Base-by-base conservation (phyloP, 371 early-diverging fungal species). In the Haplosporangium sp. region DNA sequence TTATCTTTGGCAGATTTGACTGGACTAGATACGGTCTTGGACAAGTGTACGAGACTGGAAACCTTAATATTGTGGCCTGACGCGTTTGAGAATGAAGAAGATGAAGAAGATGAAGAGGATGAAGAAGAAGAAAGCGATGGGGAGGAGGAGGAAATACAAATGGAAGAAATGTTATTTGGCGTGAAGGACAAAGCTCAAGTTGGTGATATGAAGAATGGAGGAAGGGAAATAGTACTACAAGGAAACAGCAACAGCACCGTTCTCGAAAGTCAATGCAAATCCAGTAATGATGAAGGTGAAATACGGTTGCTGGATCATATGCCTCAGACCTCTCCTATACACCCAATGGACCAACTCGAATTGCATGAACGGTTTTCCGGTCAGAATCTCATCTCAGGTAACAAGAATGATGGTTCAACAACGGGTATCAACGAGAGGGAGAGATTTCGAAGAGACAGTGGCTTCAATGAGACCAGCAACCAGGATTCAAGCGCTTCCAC, bases 61-160 rank as follows among this genome's bases (percentile, higher is more conserved):
- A 63, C 71, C 4, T 44, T 76, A 53, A 66, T 71, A 37, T 62
- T 76, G n/a, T 76, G 76, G 71, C 76, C 76, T 8, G 76, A 76
- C 35, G 63, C 76, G 37, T 63, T 76, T 27, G 76, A 76, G 35
- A 69, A 69, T 9, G 76, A 76, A 37, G 67, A 67, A 10, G 76
- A 70, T 45, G 76, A 75, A 2, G 71, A 69, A 1, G 76, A 75
- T 11, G 65, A 65, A 17, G 63, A 50, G 2, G 62, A 61, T 38
- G 74, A 58, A 11, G 64, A 64, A 1, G 66, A n/a, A 19, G 58
- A 40, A 0, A 53, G 19, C 20, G 55, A 2, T n/a, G 67, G 1
- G 44, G 55, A 38, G 45, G 61, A 42, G 20, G 17, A 39, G 44
- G 57, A 42, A 40, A 53, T 3, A 4, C 10, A 3, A 34, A 15